Percentiles rank a stretch among this genome's conserved stretches.
Evolutionary conservation across 1,284 basidiomycete species (phyloP).

Genomic region (Rhodofomes roseus): DNA sequence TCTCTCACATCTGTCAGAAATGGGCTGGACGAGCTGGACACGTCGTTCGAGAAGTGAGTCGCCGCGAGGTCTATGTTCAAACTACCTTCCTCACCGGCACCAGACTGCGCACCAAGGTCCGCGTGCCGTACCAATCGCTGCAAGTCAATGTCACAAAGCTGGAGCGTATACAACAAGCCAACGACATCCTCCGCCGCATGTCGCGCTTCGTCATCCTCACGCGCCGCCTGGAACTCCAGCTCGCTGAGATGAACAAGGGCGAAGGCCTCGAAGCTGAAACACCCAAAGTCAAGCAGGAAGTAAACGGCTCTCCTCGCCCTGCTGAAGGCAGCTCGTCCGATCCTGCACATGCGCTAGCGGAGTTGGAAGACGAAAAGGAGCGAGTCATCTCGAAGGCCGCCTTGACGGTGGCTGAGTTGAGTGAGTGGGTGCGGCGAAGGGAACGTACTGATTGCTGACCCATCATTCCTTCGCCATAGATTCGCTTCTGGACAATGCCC

Average conservation of each 20-base stretch:
- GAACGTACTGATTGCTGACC: neutral
- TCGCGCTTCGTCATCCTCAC: slow-evolving; percentile 82
- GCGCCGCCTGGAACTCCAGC: slow-evolving; percentile 76
- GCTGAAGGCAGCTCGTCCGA: slow-evolving; percentile 5
- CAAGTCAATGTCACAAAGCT: slow-evolving; percentile 68
- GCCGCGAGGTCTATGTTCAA: slow-evolving; percentile 4
- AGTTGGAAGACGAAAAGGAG: slow-evolving; percentile 76
- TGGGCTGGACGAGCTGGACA: slow-evolving; percentile 66
- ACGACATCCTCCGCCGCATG: slow-evolving; percentile 78
- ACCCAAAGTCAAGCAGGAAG: slow-evolving; percentile 16
- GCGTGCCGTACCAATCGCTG: slow-evolving; percentile 74
- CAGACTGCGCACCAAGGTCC: slow-evolving; percentile 82
- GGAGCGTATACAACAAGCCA: slow-evolving; percentile 74
- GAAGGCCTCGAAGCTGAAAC: slow-evolving; percentile 16
- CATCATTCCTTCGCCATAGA: slow-evolving; percentile 18
- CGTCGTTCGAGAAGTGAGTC: slow-evolving; percentile 68
- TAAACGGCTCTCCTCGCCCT: slow-evolving; percentile 10
- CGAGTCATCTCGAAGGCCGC: slow-evolving; percentile 87
- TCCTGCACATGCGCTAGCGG: slow-evolving; percentile 25
- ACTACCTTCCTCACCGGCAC: slow-evolving; percentile 10
- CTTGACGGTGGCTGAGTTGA: slow-evolving; percentile 83
- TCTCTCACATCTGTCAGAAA: slow-evolving; percentile 58
- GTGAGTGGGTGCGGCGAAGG: slow-evolving; percentile 39
- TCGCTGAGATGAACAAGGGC: slow-evolving; percentile 55
- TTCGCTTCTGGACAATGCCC: slow-evolving; percentile 15